Conservation (phyloP, 2,329 filamentous ascomycete species). For the Achaetomium macrosporum region DNA sequence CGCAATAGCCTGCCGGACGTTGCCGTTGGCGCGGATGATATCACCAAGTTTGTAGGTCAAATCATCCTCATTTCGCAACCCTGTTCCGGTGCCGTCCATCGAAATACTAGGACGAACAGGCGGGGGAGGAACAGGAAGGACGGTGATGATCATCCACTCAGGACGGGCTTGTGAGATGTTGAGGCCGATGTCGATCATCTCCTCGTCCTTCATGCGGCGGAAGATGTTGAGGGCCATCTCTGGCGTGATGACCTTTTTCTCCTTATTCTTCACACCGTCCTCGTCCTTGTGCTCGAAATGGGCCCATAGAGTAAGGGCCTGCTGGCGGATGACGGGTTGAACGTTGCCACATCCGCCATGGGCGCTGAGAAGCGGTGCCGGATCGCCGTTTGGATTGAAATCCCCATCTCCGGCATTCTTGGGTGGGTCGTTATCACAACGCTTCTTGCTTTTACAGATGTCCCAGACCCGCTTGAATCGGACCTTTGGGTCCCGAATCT, state of each 20-base stretch:
- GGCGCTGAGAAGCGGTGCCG: conserved; percentile 46
- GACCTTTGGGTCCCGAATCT: conserved; percentile 83
- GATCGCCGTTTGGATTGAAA: conserved; percentile 54
- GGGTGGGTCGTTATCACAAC: conserved; percentile 73
- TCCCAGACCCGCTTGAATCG: conserved; percentile 92
- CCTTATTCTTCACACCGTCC: conserved; percentile 65
- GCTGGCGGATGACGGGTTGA: conserved; percentile 82
- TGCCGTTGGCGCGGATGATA: conserved; percentile 95
- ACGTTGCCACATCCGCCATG: conserved; percentile 93
- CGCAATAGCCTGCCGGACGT: conserved; percentile 82
- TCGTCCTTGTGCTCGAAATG: conserved; percentile 71
- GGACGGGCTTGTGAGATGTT: conserved; percentile 93
- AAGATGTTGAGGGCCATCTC: conserved; percentile 83
- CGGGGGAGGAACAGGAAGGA: conserved; percentile 89
- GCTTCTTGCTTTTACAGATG: conserved; percentile 80
- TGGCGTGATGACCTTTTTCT: conserved; percentile 77
- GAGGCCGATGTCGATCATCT: conserved; percentile 80
- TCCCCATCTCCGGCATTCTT: conserved; percentile 63
- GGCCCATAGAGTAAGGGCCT: conserved; percentile 75
- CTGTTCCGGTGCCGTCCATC: conserved; percentile 88
- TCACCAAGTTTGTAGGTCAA: conserved; percentile 98
- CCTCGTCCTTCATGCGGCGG: conserved; percentile 73
- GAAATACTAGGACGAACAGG: conserved; percentile 96
- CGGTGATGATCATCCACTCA: conserved; percentile 97
- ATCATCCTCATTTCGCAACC: conserved; percentile 94